These are phyloP conservation scores for Solanum aculeatissimum DNA, from an alignment of 305 asterid genomes.

Conservation along the genomic window DNA sequence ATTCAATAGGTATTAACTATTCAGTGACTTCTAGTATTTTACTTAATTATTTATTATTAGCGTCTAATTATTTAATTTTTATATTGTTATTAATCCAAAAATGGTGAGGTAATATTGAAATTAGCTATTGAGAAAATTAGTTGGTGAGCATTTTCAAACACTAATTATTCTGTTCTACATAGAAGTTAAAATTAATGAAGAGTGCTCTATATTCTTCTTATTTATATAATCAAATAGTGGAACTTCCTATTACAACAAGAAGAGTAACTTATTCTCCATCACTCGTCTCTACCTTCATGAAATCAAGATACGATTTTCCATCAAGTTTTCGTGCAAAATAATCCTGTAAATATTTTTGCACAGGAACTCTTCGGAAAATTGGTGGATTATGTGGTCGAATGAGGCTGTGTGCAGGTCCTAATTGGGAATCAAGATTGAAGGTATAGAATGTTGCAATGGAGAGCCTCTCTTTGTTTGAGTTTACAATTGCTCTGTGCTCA, in stretches of 20 bases:
- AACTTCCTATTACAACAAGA: not conserved
- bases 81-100: no score
- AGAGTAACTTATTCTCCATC: not conserved
- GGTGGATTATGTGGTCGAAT: slow-evolving; percentile 21
- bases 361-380: not conserved
- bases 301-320: not conserved
- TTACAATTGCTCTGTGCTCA: not conserved
- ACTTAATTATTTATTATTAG: no score
- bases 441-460: not conserved
- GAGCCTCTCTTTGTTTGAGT: not conserved
- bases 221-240: not conserved
- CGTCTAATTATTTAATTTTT: no score
- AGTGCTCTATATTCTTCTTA: not conserved
- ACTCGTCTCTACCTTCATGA: not conserved
- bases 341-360: not conserved
- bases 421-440: not conserved
- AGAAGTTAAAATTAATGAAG: not conserved
- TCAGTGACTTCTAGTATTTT: no score
- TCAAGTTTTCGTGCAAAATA: not conserved
- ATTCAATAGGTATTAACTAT: no score
- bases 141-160: no score
- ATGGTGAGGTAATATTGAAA: no score
- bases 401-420: slow-evolving; percentile 33
- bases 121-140: no score
- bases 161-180: no score